A percentile compares a stretch with the other conserved stretches of the same genome.
phyloP scores from a whole-genome alignment of 441 rosid genomes.

The Gossypium schwendimanii region DNA sequence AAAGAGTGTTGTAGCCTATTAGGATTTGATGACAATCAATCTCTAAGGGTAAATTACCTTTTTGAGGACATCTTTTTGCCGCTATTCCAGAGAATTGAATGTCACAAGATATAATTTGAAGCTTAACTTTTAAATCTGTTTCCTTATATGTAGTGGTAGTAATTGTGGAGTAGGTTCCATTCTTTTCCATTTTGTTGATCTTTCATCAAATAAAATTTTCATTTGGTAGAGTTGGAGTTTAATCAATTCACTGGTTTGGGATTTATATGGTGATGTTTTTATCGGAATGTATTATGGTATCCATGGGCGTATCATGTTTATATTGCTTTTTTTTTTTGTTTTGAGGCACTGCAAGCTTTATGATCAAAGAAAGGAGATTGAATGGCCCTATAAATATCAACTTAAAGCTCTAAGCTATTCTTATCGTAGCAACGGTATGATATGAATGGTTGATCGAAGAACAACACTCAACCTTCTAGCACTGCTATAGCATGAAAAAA shows the following conservation, averaged over 20 bases:
- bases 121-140: background rate
- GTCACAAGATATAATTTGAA: background rate
- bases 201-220: background rate
- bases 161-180: background rate
- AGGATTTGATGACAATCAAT: background rate
- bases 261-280: no score
- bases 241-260: background rate
- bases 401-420: no score
- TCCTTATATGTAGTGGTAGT: background rate
- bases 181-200: background rate
- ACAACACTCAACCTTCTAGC: no score
- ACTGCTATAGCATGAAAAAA: no score
- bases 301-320: no score
- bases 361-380: no score
- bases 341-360: no score
- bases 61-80: background rate
- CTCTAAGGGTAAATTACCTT: background rate
- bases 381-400: no score
- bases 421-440: no score
- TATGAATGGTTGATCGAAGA: no score
- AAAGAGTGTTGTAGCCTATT: constrained; percentile 3
- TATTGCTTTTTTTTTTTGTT: no score
- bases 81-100: constrained; percentile 1
- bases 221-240: background rate
- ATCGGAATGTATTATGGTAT: no score